Evolutionary conservation across 768 basidiomycete species (phyloP).

Genomic region (Lactifluus pinguis): DNA sequence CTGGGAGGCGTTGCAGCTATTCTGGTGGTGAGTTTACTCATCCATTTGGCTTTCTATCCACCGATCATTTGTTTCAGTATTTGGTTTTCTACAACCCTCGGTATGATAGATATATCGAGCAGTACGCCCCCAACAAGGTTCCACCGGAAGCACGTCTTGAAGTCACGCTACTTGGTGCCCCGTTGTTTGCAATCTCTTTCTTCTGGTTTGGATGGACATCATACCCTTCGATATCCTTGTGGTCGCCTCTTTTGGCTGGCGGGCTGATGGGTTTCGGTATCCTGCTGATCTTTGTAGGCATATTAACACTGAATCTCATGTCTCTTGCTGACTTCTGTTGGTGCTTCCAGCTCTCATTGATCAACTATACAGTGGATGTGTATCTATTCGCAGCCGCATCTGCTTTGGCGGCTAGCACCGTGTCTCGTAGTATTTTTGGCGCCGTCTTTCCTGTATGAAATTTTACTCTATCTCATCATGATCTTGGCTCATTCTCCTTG

Average conservation of each 20-base stretch:
- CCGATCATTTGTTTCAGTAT: constrained; percentile 20
- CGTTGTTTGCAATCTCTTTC: constrained; percentile 43
- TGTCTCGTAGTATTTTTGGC: constrained; percentile 45
- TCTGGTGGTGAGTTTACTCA: constrained; percentile 3
- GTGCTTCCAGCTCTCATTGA: constrained; percentile 35
- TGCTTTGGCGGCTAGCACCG: constrained; percentile 45
- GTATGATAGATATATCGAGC: constrained; percentile 36
- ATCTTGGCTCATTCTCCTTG: not conserved
- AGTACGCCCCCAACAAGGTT: constrained; percentile 41
- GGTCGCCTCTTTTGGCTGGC: constrained; percentile 46
- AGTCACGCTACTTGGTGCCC: constrained; percentile 41
- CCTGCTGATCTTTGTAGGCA: constrained; percentile 45
- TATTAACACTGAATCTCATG: not conserved
- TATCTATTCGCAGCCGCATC: constrained; percentile 48
- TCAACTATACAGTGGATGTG: constrained; percentile 57
- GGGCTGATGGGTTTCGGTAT: constrained; percentile 44
- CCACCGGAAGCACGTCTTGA: constrained; percentile 53
- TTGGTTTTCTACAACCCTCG: constrained; percentile 50
- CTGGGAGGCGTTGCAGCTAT: constrained; percentile 23
- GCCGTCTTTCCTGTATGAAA: constrained; percentile 22
- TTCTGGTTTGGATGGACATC: constrained; percentile 71
- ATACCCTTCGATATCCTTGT: constrained; percentile 40
- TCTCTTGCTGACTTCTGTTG: not conserved
- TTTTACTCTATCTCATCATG: not conserved
- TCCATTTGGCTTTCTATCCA: not conserved